Evolutionary conservation across 306 rosid species (phyloP), one percentile per base, ranked within the genome.

Genomic region (Lupinus albus): DNA sequence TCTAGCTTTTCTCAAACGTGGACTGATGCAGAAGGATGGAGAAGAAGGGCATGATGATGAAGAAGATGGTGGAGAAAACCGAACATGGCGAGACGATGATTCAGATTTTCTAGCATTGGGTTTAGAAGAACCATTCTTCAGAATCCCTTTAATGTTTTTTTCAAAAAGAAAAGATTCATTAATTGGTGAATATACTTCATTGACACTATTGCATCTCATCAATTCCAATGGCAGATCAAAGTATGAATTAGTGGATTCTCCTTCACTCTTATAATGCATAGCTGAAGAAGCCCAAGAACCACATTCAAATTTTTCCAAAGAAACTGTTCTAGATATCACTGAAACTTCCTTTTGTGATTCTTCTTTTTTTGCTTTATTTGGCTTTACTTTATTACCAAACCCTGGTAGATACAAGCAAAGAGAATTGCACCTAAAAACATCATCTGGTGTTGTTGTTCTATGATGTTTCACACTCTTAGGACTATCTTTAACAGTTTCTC

Each of bases 231-330:
- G 98, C 16, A 93, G 82, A 75, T 93, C 98, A 63, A 82, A 93
- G 78, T 83, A 89, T 48, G 80, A 88, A 70, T 70, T 76, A 9
- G 10, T 45, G 6, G 88, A 73, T 12, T 86, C 86, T 1, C 84
- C 88, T 52, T 77, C 90, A 12, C 11, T 33, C 41, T 85, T 80
- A 63, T 61, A 69, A 8, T 64, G 48, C 46, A 79, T 9, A 46
- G 84, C 86, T 4, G 91, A 82, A 17, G 96, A 84, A 64, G 98
- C 91, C 98, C 98, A 93, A 0, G 97, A 93, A 1, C 96, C 98
- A 17, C 98, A 93, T 62, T 93, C 98, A 67, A 93, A 93, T 30
- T 84, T 87, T 66, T 93, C 97, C 75, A 93, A 13, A 2, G 97
- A 93, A 38, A 88, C 91, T 11, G 88, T 84, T 36, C 96, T 79